Evolutionary conservation across 768 basidiomycete genomes (phyloP).

Genomic region (Brasilioporus rufonigricans): DNA sequence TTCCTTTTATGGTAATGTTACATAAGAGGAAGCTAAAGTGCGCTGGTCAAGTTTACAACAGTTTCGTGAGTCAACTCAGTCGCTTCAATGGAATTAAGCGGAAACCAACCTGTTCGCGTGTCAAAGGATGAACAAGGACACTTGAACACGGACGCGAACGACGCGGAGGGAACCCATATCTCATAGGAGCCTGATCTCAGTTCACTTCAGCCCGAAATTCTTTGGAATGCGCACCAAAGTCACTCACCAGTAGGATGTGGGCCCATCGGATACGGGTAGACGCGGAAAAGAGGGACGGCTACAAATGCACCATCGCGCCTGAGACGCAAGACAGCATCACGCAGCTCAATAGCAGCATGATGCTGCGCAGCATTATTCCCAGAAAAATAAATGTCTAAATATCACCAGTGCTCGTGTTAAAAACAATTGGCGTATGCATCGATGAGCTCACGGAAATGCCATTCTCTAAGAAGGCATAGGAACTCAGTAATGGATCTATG

Average conservation of each 20-base stretch:
- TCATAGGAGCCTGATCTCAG: conserved; percentile 67
- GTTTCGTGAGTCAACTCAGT: no score
- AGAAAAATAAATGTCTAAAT: conserved; percentile 83
- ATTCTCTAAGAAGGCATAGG: conserved; percentile 47
- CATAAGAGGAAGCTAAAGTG: no score
- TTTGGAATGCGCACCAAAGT: background rate
- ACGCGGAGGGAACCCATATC: conserved; percentile 77
- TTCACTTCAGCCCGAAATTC: background rate
- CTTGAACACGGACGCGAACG: conserved; percentile 74
- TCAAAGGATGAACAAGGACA: conserved; percentile 72
- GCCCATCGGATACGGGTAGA: conserved; percentile 66
- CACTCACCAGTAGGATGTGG: conserved; percentile 73
- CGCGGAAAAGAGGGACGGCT: conserved; percentile 70
- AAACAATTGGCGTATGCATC: background rate
- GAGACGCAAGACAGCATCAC: conserved; percentile 68
- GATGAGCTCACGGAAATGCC: conserved; percentile 67
- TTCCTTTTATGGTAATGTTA: no score
- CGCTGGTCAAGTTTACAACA: no score
- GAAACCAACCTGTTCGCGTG: conserved; percentile 62
- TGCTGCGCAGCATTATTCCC: conserved; percentile 59
- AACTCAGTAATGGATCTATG: no score
- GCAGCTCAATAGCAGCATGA: conserved; percentile 60
- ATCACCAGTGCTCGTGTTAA: background rate
- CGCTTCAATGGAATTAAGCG: no score
- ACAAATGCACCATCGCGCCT: conserved; percentile 76